phyloP scores from a whole-genome alignment of 306 rosid species.

The Fagus crenata region DNA sequence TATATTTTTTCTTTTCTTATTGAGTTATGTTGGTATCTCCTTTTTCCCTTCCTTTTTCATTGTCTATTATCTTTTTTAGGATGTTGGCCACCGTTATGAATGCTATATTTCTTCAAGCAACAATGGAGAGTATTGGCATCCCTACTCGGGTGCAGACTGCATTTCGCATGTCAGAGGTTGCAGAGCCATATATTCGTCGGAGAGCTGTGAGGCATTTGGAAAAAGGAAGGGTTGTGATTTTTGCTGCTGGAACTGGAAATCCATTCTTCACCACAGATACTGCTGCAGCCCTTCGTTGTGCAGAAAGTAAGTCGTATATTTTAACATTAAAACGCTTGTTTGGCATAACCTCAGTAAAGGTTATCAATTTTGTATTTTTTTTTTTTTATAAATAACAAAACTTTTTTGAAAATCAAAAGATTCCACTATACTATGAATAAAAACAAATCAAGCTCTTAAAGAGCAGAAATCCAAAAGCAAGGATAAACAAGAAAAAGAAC shows the following conservation, averaged over 20 bases:
- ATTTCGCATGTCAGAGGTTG: conserved; percentile 95
- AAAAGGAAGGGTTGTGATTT: conserved; percentile 95
- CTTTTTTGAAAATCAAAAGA: no score
- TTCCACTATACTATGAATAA: no score
- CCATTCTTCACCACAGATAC: conserved; percentile 97
- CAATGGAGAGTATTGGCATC: conserved; percentile 98
- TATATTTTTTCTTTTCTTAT: not conserved
- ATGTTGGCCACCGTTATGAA: conserved; percentile 99
- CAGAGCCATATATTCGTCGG: conserved; percentile 96
- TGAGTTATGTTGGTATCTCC: no score
- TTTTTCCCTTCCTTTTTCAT: no score
- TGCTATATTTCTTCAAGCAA: conserved; percentile 97
- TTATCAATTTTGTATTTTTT: not conserved
- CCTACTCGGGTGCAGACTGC: conserved; percentile 99
- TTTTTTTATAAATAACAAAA: no score
- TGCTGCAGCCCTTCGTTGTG: conserved; percentile 97
- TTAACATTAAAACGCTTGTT: not conserved
- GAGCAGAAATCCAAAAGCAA: no score
- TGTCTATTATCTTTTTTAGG: conserved; percentile 30
- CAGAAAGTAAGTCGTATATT: conserved; percentile 70
- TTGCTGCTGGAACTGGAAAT: conserved; percentile 99
- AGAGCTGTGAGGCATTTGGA: conserved; percentile 96
- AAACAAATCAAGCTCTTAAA: no score
- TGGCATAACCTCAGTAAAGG: not conserved
- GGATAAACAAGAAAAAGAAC: no score